A percentile compares a stretch with the other conserved stretches of the same genome.
Evolutionary conservation across 2,329 filamentous ascomycete genomes (phyloP).

Genomic region (Aspergillus oerlinghausenensis): DNA sequence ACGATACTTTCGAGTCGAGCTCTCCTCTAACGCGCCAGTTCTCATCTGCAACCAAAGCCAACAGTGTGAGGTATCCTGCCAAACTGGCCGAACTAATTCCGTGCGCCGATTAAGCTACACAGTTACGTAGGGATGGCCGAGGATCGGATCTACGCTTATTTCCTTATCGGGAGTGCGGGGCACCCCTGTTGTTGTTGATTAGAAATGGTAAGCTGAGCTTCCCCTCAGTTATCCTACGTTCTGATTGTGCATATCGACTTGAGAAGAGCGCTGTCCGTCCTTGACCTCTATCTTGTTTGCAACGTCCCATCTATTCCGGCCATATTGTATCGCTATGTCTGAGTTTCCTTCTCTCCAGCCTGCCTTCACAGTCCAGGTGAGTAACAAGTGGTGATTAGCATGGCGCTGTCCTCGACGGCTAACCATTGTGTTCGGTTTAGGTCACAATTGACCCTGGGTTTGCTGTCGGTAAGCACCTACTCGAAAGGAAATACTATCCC

Average conservation of each 20-base stretch:
- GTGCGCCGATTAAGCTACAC: not conserved
- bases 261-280: not conserved
- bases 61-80: not conserved
- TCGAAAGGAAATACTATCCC: not conserved
- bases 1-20: not conserved
- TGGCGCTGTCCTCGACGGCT: not conserved
- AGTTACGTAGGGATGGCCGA: not conserved
- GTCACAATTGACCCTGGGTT: slow-evolving; percentile 27
- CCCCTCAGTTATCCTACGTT: not conserved
- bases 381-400: not conserved
- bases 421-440: slow-evolving; percentile 11
- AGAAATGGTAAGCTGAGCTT: not conserved
- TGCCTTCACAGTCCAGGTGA: slow-evolving; percentile 38
- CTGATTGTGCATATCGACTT: not conserved
- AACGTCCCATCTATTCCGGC: not conserved
- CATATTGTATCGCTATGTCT: slow-evolving; percentile 31
- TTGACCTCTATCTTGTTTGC: not conserved
- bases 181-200: not conserved
- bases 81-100: not conserved
- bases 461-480: slow-evolving; percentile 27
- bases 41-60: not conserved
- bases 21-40: not conserved
- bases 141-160: not conserved
- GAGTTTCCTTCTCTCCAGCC: slow-evolving; percentile 37
- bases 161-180: not conserved